These are phyloP conservation scores for Arthrobotrys pseudoclavata DNA, from an alignment of 2,329 filamentous ascomycete genomes.

Conservation along the genomic window DNA sequence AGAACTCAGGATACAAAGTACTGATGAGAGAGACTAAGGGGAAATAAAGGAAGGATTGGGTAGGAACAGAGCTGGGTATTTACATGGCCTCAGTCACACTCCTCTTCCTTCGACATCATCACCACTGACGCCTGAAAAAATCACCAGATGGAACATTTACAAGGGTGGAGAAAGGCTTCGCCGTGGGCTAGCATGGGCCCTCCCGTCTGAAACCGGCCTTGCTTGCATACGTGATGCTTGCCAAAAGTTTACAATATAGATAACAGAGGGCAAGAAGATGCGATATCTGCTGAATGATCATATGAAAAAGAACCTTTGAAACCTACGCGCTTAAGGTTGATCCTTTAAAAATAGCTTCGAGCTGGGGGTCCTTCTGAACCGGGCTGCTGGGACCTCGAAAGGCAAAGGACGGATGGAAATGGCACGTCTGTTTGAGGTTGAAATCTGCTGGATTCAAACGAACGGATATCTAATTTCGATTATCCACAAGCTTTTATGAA, in stretches of 20 bases:
- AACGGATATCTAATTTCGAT: conserved; percentile 7
- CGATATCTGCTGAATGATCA: conserved; percentile 26
- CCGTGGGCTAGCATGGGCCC: conserved; percentile 34
- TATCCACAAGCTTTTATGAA: conserved; percentile 6
- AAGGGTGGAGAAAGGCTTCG: conserved; percentile 33
- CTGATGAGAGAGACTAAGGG: conserved; percentile 1
- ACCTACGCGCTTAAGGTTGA: conserved; percentile 57
- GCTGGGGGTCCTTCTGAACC: conserved; percentile 22
- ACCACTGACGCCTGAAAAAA: conserved; percentile 14
- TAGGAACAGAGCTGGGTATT: conserved; percentile 23
- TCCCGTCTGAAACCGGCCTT: conserved; percentile 53
- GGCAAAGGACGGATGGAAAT: not conserved
- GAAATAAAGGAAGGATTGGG: conserved; percentile 7
- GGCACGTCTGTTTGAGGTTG: conserved; percentile 20
- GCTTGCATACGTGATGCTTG: conserved; percentile 29
- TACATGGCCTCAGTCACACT: conserved; percentile 19
- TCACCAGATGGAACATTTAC: conserved; percentile 10
- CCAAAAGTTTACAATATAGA: conserved; percentile 20
- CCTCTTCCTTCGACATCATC: not conserved
- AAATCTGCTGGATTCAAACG: conserved; percentile 11
- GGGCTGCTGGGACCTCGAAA: conserved; percentile 21
- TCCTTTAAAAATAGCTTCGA: conserved; percentile 53
- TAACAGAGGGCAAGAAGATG: conserved; percentile 19
- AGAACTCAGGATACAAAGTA: conserved; percentile 2
- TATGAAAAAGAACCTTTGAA: conserved; percentile 23